Conservation (phyloP, 495 filamentous ascomycete genomes). For the Penicillium nucicola region DNA sequence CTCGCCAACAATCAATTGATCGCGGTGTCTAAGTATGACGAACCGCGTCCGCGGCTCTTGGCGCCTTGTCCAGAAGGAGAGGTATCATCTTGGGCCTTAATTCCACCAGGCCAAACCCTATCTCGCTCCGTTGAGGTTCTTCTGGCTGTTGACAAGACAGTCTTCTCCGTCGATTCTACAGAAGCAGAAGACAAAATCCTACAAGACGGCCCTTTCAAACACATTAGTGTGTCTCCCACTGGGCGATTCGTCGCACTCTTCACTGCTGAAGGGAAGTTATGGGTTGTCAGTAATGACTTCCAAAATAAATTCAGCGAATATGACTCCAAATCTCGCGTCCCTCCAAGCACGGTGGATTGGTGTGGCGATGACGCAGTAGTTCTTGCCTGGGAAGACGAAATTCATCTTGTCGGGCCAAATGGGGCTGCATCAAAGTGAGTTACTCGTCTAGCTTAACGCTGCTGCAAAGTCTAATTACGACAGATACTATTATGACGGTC, state of each 20-base stretch:
- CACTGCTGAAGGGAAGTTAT: slow-evolving; percentile 78
- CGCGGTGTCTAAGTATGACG: slow-evolving; percentile 82
- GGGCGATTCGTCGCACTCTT: slow-evolving; percentile 86
- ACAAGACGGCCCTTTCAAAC: slow-evolving; percentile 86
- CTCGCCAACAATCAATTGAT: slow-evolving; percentile 85
- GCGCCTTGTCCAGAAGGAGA: slow-evolving; percentile 73
- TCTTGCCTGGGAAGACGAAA: slow-evolving; percentile 95
- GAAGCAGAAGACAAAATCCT: slow-evolving; percentile 89
- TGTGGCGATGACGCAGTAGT: slow-evolving; percentile 94
- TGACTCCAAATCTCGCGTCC: slow-evolving; percentile 79
- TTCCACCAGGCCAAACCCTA: slow-evolving; percentile 83
- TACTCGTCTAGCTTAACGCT: not conserved
- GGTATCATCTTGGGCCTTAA: slow-evolving; percentile 85
- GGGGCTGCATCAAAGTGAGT: slow-evolving; percentile 66
- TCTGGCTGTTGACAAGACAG: slow-evolving; percentile 77
- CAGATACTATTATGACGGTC: slow-evolving; percentile 85
- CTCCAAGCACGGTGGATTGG: slow-evolving; percentile 88
- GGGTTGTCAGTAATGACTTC: slow-evolving; percentile 93
- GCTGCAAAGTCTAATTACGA: slow-evolving; percentile 6
- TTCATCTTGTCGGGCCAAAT: slow-evolving; percentile 88
- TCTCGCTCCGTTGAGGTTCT: slow-evolving; percentile 96
- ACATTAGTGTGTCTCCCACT: slow-evolving; percentile 86
- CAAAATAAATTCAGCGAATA: slow-evolving; percentile 89
- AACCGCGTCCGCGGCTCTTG: slow-evolving; percentile 82
- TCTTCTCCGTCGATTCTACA: slow-evolving; percentile 80